phyloP scores from a whole-genome alignment of 805 yeast genomes.

The Kluyveromyces nonfermentans region DNA sequence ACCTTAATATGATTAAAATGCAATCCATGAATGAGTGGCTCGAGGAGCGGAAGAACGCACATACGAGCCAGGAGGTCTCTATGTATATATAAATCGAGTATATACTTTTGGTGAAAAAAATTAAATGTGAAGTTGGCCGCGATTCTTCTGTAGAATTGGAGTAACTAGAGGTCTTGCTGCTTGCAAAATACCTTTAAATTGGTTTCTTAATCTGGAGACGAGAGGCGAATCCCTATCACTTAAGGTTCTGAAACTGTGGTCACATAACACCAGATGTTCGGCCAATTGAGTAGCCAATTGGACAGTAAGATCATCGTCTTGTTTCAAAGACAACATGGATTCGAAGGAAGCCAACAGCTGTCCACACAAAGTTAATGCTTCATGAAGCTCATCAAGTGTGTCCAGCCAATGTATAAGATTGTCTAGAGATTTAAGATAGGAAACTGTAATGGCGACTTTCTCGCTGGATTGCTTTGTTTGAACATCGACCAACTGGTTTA shows the following conservation, averaged over 20 bases:
- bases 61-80: no score
- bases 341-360: neutral
- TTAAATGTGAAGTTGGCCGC: neutral
- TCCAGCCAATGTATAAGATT: constrained; percentile 12
- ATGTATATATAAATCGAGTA: no score
- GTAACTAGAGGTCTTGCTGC: constrained; percentile 2
- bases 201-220: constrained; percentile 21
- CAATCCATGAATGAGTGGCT: no score
- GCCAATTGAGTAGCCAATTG: neutral
- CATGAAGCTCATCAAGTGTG: constrained; percentile 13
- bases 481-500: constrained; percentile 14
- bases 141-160: neutral
- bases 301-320: neutral
- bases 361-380: neutral
- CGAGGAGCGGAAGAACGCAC: no score
- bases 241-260: constrained; percentile 1
- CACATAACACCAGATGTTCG: neutral
- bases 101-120: no score
- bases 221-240: constrained; percentile 17
- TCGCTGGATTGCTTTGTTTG: constrained; percentile 19
- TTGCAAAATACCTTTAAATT: constrained; percentile 21
- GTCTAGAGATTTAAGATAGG: constrained; percentile 21
- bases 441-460: constrained; percentile 17
- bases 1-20: no score
- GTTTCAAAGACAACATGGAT: neutral